Conservation (phyloP, 805 yeast genomes). For the Suhomyces faveliae region DNA sequence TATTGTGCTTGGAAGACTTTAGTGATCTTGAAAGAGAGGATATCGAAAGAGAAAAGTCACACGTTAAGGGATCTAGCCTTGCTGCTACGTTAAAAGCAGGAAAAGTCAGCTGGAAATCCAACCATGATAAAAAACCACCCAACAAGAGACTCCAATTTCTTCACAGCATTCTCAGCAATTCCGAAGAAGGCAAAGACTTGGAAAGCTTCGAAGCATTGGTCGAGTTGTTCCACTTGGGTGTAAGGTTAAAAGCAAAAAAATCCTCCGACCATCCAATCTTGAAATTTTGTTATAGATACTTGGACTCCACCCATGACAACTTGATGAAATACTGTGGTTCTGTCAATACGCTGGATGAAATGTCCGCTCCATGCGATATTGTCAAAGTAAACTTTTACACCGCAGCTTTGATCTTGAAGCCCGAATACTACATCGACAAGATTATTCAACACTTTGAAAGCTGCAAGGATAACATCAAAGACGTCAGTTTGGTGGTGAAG, state of each 20-base stretch:
- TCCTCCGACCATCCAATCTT: constrained; percentile 26
- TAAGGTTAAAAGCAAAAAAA: constrained; percentile 22
- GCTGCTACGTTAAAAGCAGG: not conserved
- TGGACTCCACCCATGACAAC: constrained; percentile 31
- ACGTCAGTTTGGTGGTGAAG: constrained; percentile 26
- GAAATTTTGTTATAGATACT: constrained; percentile 26
- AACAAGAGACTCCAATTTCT: constrained; percentile 38
- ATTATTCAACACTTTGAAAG: constrained; percentile 24
- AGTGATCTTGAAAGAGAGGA: constrained; percentile 21
- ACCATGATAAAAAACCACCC: constrained; percentile 19
- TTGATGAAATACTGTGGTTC: constrained; percentile 11
- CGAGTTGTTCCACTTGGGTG: constrained; percentile 36
- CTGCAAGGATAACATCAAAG: constrained; percentile 22
- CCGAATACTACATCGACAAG: constrained; percentile 27
- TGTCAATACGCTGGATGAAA: constrained; percentile 11
- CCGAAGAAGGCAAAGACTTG: constrained; percentile 23
- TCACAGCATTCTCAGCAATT: constrained; percentile 26
- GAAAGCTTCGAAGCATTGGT: constrained; percentile 37
- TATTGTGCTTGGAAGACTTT: constrained; percentile 36
- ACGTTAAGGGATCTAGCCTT: not conserved
- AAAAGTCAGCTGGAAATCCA: not conserved
- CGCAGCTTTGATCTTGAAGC: constrained; percentile 36
- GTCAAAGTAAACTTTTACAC: constrained; percentile 29
- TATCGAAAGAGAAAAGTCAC: constrained; percentile 20
- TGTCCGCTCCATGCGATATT: constrained; percentile 18